Evolutionary conservation across 2,329 filamentous ascomycete species (phyloP), one percentile per base, ranked within the genome.

Genomic region (Capronia americana): DNA sequence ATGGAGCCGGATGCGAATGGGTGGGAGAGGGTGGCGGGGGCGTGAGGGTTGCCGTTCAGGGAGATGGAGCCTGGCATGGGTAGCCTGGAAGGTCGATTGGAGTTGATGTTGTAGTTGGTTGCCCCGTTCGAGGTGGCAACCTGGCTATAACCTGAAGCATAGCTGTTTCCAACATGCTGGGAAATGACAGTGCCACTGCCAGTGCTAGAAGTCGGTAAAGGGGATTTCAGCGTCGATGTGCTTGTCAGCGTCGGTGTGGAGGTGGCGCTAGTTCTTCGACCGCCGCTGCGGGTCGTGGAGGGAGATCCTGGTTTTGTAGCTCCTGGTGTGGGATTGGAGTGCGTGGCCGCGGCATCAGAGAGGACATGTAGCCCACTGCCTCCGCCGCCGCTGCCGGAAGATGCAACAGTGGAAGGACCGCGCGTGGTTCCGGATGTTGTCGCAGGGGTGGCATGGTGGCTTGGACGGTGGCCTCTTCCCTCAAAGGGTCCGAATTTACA

Each of bases 401-500:
- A 23, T 8, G 28, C 28, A 38, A 26, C 26, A 7, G 53, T 30
- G 30, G 57, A 51, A 23, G 57, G 46, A 4, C 23, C 24, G 6
- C 20, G 20, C 24, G 48, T 23, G 7, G 11, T 48, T 14, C 17
- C 20, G 10, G 46, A 17, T n/a, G 30, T 54, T 26, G 58, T n/a
- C 14, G 46, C 48, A 10, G 58, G 58, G 11, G 46, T 54, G 10
- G 48, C 48, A 38, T 41, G 17, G 23, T 54, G 48, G 23, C 23
- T 38, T 12, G 28, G 55, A 50, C 38, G 30, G 34, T 60, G 38
- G 23, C 38, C 10, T 30, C 64, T 69, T 12, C 44, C 51, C 5
- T 72, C 67, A 46, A 73, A 73, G 2, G 71, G 71, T 23, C 71
- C 71, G 60, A 66, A 73, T 46, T 71, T 73, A 46, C 71, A 73